Base-by-base conservation (phyloP, 2,329 filamentous ascomycete genomes). In the Coniochaeta pulveracea region DNA sequence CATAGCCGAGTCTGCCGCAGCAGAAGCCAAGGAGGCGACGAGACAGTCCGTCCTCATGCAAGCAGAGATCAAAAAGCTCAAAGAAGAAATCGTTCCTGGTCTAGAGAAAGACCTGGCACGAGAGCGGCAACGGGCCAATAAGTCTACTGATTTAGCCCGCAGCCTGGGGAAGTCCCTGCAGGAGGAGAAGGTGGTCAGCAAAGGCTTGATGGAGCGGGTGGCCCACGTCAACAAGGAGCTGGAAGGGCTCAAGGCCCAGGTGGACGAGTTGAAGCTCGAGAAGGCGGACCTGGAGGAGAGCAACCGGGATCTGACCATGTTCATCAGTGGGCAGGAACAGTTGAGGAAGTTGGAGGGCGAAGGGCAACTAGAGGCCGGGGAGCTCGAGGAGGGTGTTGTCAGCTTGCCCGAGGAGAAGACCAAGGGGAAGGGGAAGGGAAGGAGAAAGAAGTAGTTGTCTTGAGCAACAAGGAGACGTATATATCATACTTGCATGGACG, bases 271-370 rank as follows among this genome's bases (percentile, higher is more conserved):
- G 4, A 71, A 70, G 45, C 50, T 46, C 10, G 74, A 85, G 54
- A 80, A 83, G 43, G 67, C 62, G 24, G 85, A 93, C 44, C 58
- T 94, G 26, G 74, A 77, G 43, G 86, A 93, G 53, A 81, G 86
- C 66, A 93, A 94, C 50, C 72, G 82, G 10, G 89, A 95, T 52
- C 52, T 95, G 51, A 77, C 69, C 33, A 88, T 93, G 68, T 93
- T 89, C 49, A 89, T 95, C 38, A 83, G 76, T 14, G 81, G 84
- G 0, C 76, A 82, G 54, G 77, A 91, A 56, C 89, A 85, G 56
- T 57, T 95, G 45, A 79, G 72, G 58, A 71, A 79, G 54, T 58
- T 86, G 57, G 72, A 75, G 52, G 70, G 69, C 18, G 69, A 68
- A 43, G 76, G 70, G 1, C 53, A 64, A 42, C 45, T 71, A 21